Base-by-base conservation (phyloP, 495 filamentous ascomycete species). In the Hypomontagnella submonticulosa region DNA sequence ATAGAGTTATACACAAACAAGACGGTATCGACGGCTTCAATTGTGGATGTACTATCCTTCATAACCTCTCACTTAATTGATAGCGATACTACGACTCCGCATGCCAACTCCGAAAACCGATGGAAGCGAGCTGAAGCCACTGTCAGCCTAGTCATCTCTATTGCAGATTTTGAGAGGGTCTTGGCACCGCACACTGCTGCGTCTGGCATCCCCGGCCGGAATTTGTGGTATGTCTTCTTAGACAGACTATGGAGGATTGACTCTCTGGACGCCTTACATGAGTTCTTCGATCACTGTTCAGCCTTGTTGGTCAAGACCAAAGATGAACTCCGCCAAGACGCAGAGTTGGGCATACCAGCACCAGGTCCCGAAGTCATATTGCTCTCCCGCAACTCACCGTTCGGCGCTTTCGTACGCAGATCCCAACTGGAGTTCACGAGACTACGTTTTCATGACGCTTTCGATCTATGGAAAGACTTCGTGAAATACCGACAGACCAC, bases 1-100 rank as follows among this genome's bases (percentile, higher is more conserved):
- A 84, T 92, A 49, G 85, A 89, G 63, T 81, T 97, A 18, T 98
- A 98, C 73, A 85, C 86, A 6, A 86, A 91, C 52, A 86, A 84
- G 5, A 78, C 84, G 1, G 87, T 96, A 23, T 91, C 92, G n/a
- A 90, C 85, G 52, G 77, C 84, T 37, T 88, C 90, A 10, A 89
- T 89, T 30, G 82, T 94, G n/a, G 85, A 90, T n/a, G 84, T 98
- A 11, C 83, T 99, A 11, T 90, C 89, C 34, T 97, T 97, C 78
- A 79, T 98, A 46, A 80, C 91, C 46, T 89, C 89, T 43, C 87
- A 93, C 62, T 67, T 96, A 30, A 83, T 91, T 51, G 81, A 87
- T 53, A 58, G 68, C 63, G 73, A 76, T 44, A 49, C 54, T 1
- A 43, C 63, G 3, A 42, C 63, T 7, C 49, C 69, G 1, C 37